Percentiles rank a stretch among this genome's conserved stretches.
These are phyloP conservation scores for Schizochytrium sp. DNA, from an alignment of 108 stramenopile genomes.

Conservation along the genomic window DNA sequence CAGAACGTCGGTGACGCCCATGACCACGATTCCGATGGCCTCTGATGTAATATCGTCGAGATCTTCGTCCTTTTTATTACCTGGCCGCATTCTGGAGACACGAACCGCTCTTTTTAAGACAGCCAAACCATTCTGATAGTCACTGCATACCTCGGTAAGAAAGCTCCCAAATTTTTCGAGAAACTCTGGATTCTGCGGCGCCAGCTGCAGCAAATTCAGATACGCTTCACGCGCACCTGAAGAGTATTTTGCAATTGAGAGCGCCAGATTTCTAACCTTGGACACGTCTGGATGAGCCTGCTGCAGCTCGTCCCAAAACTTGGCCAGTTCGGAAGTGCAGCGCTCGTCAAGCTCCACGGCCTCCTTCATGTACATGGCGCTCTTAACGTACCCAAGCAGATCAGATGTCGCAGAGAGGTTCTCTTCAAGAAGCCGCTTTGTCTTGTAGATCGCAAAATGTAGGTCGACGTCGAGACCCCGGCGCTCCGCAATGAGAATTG, in stretches of 20 bases:
- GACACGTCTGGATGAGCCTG: not conserved
- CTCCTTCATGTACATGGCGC: not conserved
- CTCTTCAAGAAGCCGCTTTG: not conserved
- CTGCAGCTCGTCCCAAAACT: not conserved
- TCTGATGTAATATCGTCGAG: not conserved
- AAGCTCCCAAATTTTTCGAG: not conserved
- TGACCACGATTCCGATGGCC: not conserved
- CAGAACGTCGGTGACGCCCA: not conserved
- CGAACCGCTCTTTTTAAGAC: not conserved
- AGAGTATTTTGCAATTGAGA: not conserved
- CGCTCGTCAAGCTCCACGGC: not conserved
- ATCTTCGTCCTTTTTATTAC: not conserved
- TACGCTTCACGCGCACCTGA: not conserved
- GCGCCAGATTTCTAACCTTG: not conserved
- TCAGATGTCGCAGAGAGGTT: not conserved
- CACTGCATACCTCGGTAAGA: not conserved
- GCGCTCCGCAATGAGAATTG: not conserved
- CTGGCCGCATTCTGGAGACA: too few species aligned
- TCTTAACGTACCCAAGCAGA: not conserved
- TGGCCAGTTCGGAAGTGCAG: not conserved
- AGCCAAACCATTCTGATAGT: not conserved
- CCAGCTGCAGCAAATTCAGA: not conserved
- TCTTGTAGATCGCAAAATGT: not conserved
- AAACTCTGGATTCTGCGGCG: not conserved
- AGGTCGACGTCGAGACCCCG: not conserved